phyloP scores from a whole-genome alignment of 2,329 filamentous ascomycete genomes.

The Endocalyx cinctus region DNA sequence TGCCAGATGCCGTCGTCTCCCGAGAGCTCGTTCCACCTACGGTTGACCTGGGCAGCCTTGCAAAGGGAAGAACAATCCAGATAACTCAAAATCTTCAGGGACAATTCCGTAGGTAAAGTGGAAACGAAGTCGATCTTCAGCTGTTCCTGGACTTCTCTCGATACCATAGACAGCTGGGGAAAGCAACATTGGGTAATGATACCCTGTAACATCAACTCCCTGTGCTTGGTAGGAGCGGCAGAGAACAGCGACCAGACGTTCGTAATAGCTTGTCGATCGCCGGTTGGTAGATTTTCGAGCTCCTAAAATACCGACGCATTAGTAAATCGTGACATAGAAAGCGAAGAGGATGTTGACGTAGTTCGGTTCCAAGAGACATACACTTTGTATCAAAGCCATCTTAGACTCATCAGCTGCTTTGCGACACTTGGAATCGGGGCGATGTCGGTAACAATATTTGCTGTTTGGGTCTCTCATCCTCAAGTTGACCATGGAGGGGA shows the following conservation, averaged over 20 bases:
- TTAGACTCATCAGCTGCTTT: conserved; percentile 90
- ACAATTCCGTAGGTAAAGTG: conserved; percentile 82
- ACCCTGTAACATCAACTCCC: conserved; percentile 93
- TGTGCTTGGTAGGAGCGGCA: conserved; percentile 86
- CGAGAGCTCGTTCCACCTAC: conserved; percentile 81
- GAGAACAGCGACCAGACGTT: conserved; percentile 98
- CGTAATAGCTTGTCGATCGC: conserved; percentile 90
- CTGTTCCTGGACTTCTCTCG: conserved; percentile 83
- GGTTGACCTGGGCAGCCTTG: conserved; percentile 91
- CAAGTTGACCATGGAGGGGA: conserved; percentile 32
- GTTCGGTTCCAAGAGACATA: too few species aligned
- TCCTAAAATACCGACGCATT: too few species aligned
- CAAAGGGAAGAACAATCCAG: conserved; percentile 92
- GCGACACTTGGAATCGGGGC: conserved; percentile 89
- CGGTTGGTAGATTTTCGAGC: conserved; percentile 73
- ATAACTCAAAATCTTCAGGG: conserved; percentile 88
- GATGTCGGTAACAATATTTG: conserved; percentile 92
- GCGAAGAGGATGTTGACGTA: too few species aligned
- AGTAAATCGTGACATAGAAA: too few species aligned
- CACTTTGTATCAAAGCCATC: conserved; percentile 90
- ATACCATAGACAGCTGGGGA: conserved; percentile 89
- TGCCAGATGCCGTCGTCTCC: conserved; percentile 98
- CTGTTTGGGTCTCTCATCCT: conserved; percentile 62
- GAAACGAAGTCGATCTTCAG: conserved; percentile 96
- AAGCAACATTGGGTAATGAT: conserved; percentile 97